phyloP scores from a whole-genome alignment of 257 asterid genomes.

The Misopates orontium region DNA sequence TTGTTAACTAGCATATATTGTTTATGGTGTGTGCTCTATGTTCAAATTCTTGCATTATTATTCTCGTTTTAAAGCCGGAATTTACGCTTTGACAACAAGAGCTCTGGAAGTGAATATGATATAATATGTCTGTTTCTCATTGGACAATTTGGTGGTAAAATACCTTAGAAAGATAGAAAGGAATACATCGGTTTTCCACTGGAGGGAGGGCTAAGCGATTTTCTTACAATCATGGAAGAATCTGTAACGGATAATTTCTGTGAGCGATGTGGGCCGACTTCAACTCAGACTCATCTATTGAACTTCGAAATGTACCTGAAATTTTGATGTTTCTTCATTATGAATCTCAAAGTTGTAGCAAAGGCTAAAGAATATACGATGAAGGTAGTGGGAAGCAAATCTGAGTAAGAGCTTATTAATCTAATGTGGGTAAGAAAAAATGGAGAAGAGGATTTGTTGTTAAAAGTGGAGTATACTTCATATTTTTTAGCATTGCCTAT shows the following conservation, averaged over 20 bases:
- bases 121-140: background rate
- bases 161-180: background rate
- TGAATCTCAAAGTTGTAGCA: background rate
- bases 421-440: background rate
- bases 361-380: background rate
- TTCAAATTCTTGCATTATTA: background rate
- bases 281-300: background rate
- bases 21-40: background rate
- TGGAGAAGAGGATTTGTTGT: background rate
- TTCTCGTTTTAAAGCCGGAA: background rate
- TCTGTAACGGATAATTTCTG: background rate
- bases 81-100: background rate
- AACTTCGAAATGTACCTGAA: background rate
- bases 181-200: background rate
- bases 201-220: background rate
- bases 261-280: too few species aligned
- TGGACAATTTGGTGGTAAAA: background rate
- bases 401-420: background rate
- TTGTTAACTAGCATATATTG: background rate
- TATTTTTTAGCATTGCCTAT: too few species aligned
- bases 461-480: background rate
- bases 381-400: background rate
- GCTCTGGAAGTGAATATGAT: background rate
- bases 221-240: background rate
- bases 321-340: background rate